Evolutionary conservation across 225 moss, liverwort and hornwort species (phyloP), one percentile per base, ranked within the genome.

Genomic region (Pseudisothecium myosuroides): DNA sequence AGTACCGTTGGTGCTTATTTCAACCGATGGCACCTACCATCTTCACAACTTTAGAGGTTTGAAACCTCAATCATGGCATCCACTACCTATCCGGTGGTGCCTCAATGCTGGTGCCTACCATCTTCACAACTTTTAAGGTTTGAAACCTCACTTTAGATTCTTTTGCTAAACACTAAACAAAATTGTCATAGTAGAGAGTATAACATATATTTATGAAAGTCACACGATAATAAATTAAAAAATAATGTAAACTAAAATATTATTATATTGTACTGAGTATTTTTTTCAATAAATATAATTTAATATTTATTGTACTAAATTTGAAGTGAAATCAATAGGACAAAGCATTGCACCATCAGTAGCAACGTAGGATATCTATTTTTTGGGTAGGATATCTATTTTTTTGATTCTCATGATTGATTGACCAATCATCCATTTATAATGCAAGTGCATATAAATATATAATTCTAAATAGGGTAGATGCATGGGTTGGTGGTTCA

Each of bases 321-420:
- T 34, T 22, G 2, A 52, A 34, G 22, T 8, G 5, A 76, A 34
- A 52, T 7, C 22, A 21, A 76, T 52, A 36, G 3, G 1, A 76
- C 1, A 52, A 22, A 76, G 3, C 2, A 36, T 23, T 36, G 3
- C 50, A 54, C 0, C 14, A 36, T 14, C 54, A 54, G 22, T 54
- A 0, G 5, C 36, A 36, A 52, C 0, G 0, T 22, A 34, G 13
- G 8, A 52, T 50, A 7, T 76, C 34, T 0, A 50, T 52, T 76
- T 31, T 50, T 32, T 45, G 11, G 11, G 17, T 32, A 18, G 12
- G 32, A 2, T n/a, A n/a, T n/a, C n/a, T n/a, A n/a, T n/a, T n/a
- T n/a, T 12, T 76, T 76, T 5, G 2, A 12, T 52, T 21, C 21
- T 34, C 1, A 8, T 34, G 3, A 76, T 19, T 76, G 12, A 8